These are phyloP conservation scores for Saraca asoca DNA, from an alignment of 331 rosid genomes.

Conservation along the genomic window DNA sequence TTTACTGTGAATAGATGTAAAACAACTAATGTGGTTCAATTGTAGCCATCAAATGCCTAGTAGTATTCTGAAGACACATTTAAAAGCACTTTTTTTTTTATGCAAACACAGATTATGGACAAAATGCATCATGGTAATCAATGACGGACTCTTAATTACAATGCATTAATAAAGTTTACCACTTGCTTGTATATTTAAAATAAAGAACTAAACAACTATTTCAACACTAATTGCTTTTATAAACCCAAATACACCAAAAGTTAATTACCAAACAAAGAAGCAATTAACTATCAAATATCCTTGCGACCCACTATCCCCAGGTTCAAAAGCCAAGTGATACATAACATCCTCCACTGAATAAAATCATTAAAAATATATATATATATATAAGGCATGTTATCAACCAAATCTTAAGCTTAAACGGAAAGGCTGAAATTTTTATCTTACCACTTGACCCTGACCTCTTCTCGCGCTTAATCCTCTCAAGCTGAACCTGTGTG, in stretches of 20 bases:
- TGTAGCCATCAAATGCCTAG: background rate
- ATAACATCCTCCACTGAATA: too few species aligned
- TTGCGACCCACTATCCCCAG: slow-evolving; percentile 19
- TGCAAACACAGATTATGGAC: slow-evolving; percentile 25
- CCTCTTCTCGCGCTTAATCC: slow-evolving; percentile 86
- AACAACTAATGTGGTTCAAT: slow-evolving; percentile 5
- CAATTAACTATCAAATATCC: slow-evolving; percentile 24
- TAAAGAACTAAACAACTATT: background rate
- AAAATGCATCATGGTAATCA: slow-evolving; percentile 19
- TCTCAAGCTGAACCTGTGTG: slow-evolving; percentile 87
- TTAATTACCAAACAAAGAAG: background rate
- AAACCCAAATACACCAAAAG: slow-evolving; percentile 2
- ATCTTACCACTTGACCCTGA: slow-evolving; percentile 77
- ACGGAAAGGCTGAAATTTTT: slow-evolving; percentile 15
- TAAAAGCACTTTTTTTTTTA: slow-evolving; percentile 5
- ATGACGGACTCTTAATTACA: background rate
- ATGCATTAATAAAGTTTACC: slow-evolving; percentile 1
- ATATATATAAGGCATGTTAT: too few species aligned
- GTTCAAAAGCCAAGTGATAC: background rate
- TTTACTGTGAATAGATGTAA: background rate
- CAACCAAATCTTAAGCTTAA: background rate
- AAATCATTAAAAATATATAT: too few species aligned
- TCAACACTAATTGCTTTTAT: slow-evolving; percentile 1
- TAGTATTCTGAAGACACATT: background rate
- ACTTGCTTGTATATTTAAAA: background rate